Base-by-base conservation (phyloP, 164 flowering plant species). In the Sedum album region DNA sequence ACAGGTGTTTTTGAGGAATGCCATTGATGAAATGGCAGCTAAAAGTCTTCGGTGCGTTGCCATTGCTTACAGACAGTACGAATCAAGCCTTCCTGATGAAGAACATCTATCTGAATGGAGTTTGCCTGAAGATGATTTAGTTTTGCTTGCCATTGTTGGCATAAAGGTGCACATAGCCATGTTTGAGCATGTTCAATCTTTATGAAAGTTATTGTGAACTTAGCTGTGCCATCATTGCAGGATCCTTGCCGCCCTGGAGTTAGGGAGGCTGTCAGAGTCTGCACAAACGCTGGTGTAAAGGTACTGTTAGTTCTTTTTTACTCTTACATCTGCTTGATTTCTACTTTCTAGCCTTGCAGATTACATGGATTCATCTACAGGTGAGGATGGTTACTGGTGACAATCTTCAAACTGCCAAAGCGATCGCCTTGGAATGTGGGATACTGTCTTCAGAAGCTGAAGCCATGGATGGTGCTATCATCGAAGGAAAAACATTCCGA, bases 361-460 rank as follows among this genome's bases (percentile, higher is more conserved):
- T 49, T 49, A 18, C 51, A 46, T 11, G 51, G 51, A 46, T 46
- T 15, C 6, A 49, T 49, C 55, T 49, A 20, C 23, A 49, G 55
- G 83, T 82, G 33, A 74, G 83, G 31, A 82, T 82, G 85, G 79
- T 82, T 64, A 82, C 85, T 21, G 85, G 85, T 57, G 85, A 82
- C 74, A 82, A n/a, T n/a, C n/a, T n/a, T n/a, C n/a, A n/a, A n/a
- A n/a, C n/a, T n/a, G n/a, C n/a, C n/a, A n/a, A n/a, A 72, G 85
- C 85, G 14, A 82, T 82, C 28, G 85, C 85, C 23, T 49, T 49
- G 66, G 85, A 82, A 64, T 82, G 85, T 70, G 85, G 85, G 15
- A 82, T 82, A 61, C 80, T 82, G 31, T 13, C 13, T 64, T 63
- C 80, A 8, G 60, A 66, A 64, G 75, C 70, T 62, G 78, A 76